Percentiles rank a stretch among this genome's conserved stretches.
Evolutionary conservation across 2,329 filamentous ascomycete genomes (phyloP).

Genomic region (Fulvia fulva): DNA sequence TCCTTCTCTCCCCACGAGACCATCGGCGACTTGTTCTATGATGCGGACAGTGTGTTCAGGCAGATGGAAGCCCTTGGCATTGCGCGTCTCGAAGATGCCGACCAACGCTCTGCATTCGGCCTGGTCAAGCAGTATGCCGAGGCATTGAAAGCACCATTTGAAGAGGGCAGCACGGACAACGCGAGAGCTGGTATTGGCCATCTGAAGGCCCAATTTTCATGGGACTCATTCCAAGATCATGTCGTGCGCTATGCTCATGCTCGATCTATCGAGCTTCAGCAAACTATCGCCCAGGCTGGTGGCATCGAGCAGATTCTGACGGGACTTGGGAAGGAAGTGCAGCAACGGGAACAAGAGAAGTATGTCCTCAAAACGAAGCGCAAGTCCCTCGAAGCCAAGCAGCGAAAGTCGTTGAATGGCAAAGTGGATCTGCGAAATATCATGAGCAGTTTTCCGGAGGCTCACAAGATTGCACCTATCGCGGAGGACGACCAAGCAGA

Average conservation of each 20-base stretch:
- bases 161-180: slow-evolving; percentile 12
- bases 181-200: slow-evolving; percentile 40
- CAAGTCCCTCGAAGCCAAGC: slow-evolving; percentile 20
- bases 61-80: slow-evolving; percentile 17
- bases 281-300: slow-evolving; percentile 40
- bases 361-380: slow-evolving; percentile 13
- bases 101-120: slow-evolving; percentile 16
- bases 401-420: slow-evolving; percentile 2
- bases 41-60: slow-evolving; percentile 20
- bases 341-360: slow-evolving; percentile 20
- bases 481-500: background rate
- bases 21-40: slow-evolving; percentile 17
- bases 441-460: background rate
- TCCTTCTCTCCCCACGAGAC: background rate
- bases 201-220: slow-evolving; percentile 47
- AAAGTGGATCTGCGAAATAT: background rate
- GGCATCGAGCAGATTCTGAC: slow-evolving; percentile 40
- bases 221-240: slow-evolving; percentile 46
- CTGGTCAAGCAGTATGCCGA: slow-evolving; percentile 14
- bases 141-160: slow-evolving; percentile 13
- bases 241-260: slow-evolving; percentile 23
- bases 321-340: slow-evolving; percentile 29
- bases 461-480: background rate
- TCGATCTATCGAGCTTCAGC: slow-evolving; percentile 40
- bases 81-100: background rate